Base-by-base conservation (phyloP, 306 rosid genomes). In the Quercus engelmannii region DNA sequence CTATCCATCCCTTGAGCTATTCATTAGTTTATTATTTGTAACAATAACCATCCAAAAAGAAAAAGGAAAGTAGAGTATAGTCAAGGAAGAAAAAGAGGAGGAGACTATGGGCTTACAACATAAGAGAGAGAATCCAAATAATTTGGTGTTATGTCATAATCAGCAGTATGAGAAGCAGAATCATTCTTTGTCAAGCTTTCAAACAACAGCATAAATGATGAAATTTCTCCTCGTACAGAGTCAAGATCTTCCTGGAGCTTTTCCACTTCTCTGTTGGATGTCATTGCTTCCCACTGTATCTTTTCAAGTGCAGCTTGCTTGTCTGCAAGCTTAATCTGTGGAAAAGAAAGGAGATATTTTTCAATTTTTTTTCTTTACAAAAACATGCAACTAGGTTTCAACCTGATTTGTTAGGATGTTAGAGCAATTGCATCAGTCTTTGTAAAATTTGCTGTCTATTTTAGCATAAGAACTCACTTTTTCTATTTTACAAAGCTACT, bases 281-380 rank as follows among this genome's bases (percentile, higher is more conserved):
- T 88, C 86, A 81, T 82, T 25, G 92, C 97, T 88, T 92, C 96
- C 99, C 99, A 92, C 56, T 88, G 92, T 79, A 86, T 83, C 86
- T 86, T 95, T 78, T 95, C 99, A 76, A 95, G 85, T 15, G 92
- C 91, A 80, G 99, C 99, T 88, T 95, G 98, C 90, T 91, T 95
- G 76, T 95, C 99, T 65, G 99, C 99, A 76, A 95, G 98, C 85
- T 87, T 92, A 81, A 92, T 90, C 99, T 95, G 85, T 46, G 46
- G 46, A 76, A 77, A 35, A 46, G 51, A 71, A 78, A 7, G 19
- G 14, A 21, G 58, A 69, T 23, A 28, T 25, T 4, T 46, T 15
- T 13, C 64, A 61, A 41, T 35, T 31, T n/a, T 55, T 10, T 6
- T 28, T 41, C 33, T 68, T 35, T 68, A 5, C 52, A 14, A 31